Percentiles rank a stretch among this genome's conserved stretches.
phyloP scores from a whole-genome alignment of 805 yeast genomes.

The Brettanomyces anomalus region DNA sequence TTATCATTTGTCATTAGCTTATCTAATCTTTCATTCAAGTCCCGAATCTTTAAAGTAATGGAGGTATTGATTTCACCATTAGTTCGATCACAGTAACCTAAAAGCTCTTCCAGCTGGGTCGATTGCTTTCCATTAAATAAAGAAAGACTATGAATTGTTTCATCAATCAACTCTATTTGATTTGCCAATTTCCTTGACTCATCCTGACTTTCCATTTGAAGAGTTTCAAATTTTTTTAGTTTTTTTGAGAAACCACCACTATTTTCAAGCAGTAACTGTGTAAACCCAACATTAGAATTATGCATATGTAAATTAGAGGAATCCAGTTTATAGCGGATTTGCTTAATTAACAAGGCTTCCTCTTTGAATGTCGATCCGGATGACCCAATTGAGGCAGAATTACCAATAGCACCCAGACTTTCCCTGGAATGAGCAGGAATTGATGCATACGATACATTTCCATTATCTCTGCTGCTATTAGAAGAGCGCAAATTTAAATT shows the following conservation, averaged over 20 bases:
- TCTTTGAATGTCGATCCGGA: constrained; percentile 1
- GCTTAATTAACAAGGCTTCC: constrained; percentile 9
- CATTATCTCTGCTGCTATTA: no score
- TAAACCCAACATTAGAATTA: constrained; percentile 9
- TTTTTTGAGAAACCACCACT: constrained; percentile 17
- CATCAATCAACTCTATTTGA: constrained; percentile 15
- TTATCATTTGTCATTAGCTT: constrained; percentile 22
- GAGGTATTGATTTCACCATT: constrained; percentile 71
- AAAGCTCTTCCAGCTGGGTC: constrained; percentile 47
- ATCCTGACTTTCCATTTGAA: constrained; percentile 22
- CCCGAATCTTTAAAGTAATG: constrained; percentile 50
- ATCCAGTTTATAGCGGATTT: constrained; percentile 8
- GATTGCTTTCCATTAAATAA: constrained; percentile 15
- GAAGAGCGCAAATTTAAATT: neutral
- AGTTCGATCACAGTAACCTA: constrained; percentile 57
- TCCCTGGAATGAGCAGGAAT: no score
- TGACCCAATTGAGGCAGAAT: no score
- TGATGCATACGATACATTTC: no score
- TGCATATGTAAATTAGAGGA: constrained; percentile 13
- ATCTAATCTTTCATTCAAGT: constrained; percentile 40
- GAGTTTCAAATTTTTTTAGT: constrained; percentile 19
- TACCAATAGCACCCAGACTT: no score
- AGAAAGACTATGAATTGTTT: constrained; percentile 13
- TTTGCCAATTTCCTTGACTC: constrained; percentile 10
- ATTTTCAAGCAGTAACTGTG: constrained; percentile 14